These are phyloP conservation scores for Ophiostoma sp. DNA, from an alignment of 2,329 filamentous ascomycete genomes.

Conservation along the genomic window DNA sequence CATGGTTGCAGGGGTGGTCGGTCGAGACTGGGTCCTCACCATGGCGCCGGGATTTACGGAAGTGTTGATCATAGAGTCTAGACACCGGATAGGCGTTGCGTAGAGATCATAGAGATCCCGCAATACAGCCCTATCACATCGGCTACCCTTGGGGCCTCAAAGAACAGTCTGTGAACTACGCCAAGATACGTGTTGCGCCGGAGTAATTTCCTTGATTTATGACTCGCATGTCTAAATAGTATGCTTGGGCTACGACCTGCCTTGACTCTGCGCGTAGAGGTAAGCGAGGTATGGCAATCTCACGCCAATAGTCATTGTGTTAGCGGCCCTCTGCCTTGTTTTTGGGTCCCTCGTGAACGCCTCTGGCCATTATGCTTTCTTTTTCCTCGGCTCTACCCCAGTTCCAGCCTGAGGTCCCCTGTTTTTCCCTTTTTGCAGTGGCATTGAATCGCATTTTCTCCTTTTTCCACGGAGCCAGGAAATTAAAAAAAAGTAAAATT, in stretches of 20 bases:
- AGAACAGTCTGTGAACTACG: not conserved
- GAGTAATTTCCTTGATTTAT: not conserved
- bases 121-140: not conserved
- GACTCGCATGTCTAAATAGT: not conserved
- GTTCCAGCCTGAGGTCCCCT: not conserved
- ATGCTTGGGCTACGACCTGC: no score
- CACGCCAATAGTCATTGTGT: not conserved
- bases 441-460: not conserved
- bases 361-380: slow-evolving; percentile 6
- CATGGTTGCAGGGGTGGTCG: not conserved
- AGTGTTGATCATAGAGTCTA: not conserved
- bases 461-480: not conserved
- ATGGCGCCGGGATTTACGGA: not conserved
- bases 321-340: slow-evolving; percentile 6
- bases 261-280: no score
- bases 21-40: not conserved
- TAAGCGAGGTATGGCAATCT: no score
- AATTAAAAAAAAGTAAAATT: not conserved
- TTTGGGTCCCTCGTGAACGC: not conserved
- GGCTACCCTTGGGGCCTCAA: not conserved
- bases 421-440: slow-evolving; percentile 3
- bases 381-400: slow-evolving; percentile 1
- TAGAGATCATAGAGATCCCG: not conserved
- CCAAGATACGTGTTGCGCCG: not conserved
- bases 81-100: not conserved